phyloP scores from a whole-genome alignment of 805 yeast species.

The Candida vartiovaarae region DNA sequence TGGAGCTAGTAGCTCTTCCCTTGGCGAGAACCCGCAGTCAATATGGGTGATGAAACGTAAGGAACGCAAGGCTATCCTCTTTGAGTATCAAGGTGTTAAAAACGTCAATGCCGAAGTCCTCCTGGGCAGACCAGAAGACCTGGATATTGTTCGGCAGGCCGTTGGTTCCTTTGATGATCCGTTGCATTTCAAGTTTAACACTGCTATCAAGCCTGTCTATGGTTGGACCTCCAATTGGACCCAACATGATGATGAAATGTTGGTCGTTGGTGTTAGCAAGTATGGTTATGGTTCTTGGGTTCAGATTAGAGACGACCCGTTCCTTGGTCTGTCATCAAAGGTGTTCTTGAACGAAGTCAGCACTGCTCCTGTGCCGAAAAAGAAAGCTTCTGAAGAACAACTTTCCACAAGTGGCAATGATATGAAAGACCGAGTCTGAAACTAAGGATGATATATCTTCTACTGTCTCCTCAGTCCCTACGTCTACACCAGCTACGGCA shows the following conservation, averaged over 20 bases:
- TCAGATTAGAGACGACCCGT: conserved; percentile 92
- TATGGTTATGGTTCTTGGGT: conserved; percentile 97
- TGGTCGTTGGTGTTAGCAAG: conserved; percentile 79
- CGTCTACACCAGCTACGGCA: conserved; percentile 1
- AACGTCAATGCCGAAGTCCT: conserved; percentile 87
- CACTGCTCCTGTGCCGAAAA: conserved; percentile 28
- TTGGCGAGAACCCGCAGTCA: conserved; percentile 37
- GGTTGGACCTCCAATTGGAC: conserved; percentile 93
- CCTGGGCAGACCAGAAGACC: conserved; percentile 76
- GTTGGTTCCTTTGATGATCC: conserved; percentile 55
- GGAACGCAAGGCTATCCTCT: conserved; percentile 84
- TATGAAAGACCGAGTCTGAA: conserved; percentile 1
- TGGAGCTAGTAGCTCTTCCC: conserved; percentile 26
- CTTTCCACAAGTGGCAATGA: not conserved
- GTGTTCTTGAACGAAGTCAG: conserved; percentile 55
- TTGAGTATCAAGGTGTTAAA: conserved; percentile 83
- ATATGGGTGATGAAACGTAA: conserved; percentile 59
- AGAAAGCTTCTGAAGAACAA: conserved; percentile 23
- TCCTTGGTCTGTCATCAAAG: conserved; percentile 78
- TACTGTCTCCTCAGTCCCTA: conserved; percentile 1
- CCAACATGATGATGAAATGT: conserved; percentile 74
- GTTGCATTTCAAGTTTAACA: conserved; percentile 49
- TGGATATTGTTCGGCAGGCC: conserved; percentile 54
- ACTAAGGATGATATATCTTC: not conserved
- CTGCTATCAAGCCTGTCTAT: conserved; percentile 69